Base-by-base conservation (phyloP, 2,329 filamentous ascomycete genomes). In the Ophiostoma australiae region DNA sequence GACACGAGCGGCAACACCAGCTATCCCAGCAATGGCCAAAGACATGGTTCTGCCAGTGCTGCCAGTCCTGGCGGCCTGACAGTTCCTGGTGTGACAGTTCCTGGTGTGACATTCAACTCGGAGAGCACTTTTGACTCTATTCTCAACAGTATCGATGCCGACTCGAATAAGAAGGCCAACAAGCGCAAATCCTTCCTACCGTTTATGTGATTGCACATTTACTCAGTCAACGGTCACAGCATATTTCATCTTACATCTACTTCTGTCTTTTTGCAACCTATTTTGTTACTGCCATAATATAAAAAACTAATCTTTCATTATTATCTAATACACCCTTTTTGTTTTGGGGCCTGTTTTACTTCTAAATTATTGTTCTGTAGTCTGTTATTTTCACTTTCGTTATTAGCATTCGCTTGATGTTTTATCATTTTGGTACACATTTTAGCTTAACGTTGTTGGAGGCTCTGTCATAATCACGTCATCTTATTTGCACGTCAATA, bases 101-200 rank as follows among this genome's bases (percentile, higher is more conserved):
- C 67, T 13, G 67, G 44, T 8, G 23, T 41, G 17, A 44, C 39
- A 0, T 67, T 44, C 67, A 70, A 70, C 7, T n/a, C 70, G 8
- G 70, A 67, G 65, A 75, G 72, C 69, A 74, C 79, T 35, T 80
- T 80, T 74, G 79, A 80, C 66, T 77, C 78, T 70, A 80, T 80
- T 27, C 74, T 80, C 69, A 77, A 79, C 74, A 77, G 76, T 70
- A 79, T 80, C 75, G 77, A 79, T 69, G 71, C 73, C 63, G 74
- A 67, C 33, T 63, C 27, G 75, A 41, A 73, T 76, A 76, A 76
- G 72, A 77, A 76, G 69, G 69, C 72, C 69, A 79, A 77, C 74
- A 79, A 78, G 75, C 76, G 76, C 69, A 73, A 71, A 11, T 77
- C 71, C 0, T 75, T 76, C 66, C 70, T 76, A 39, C 74, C 75